A percentile compares a stretch with the other conserved stretches of the same genome.
phyloP scores from a whole-genome alignment of 768 basidiomycete genomes.

The Phaffia australis region DNA sequence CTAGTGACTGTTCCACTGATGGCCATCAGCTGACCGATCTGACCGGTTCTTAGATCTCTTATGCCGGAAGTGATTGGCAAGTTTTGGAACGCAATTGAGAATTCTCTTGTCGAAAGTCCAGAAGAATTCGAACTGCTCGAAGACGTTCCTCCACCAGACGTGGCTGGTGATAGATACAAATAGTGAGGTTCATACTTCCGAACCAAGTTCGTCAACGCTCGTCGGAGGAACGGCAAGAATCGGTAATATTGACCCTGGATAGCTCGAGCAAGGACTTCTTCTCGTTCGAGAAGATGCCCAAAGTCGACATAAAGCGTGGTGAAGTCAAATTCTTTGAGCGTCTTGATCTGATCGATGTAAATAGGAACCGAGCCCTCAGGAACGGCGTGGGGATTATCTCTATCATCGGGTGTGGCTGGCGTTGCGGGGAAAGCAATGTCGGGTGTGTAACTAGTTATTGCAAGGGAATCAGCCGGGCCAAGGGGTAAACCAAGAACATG shows the following conservation, averaged over 20 bases:
- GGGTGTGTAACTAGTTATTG: slow-evolving; percentile 59
- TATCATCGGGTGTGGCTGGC: slow-evolving; percentile 50
- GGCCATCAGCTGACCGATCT: slow-evolving; percentile 85
- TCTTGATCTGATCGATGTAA: slow-evolving; percentile 87
- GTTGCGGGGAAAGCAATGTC: slow-evolving; percentile 67
- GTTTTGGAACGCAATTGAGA: slow-evolving; percentile 89
- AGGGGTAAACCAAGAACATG: neutral
- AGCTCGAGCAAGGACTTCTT: slow-evolving; percentile 86
- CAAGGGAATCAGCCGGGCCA: neutral
- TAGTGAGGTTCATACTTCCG: slow-evolving; percentile 85
- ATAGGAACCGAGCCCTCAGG: slow-evolving; percentile 39
- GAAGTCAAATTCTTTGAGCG: slow-evolving; percentile 86
- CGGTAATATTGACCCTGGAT: slow-evolving; percentile 93
- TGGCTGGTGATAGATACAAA: slow-evolving; percentile 79
- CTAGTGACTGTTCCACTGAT: slow-evolving; percentile 96
- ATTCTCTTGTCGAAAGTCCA: slow-evolving; percentile 83
- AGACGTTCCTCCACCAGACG: slow-evolving; percentile 38
- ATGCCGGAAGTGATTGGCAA: slow-evolving; percentile 89
- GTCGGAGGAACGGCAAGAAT: slow-evolving; percentile 85
- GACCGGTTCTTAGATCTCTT: slow-evolving; percentile 80
- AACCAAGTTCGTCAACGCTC: slow-evolving; percentile 80
- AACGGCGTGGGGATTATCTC: slow-evolving; percentile 46
- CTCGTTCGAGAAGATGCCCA: slow-evolving; percentile 72
- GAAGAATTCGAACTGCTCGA: slow-evolving; percentile 55
- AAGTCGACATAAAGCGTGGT: slow-evolving; percentile 97